Base-by-base conservation (phyloP, 441 rosid species). In the Dalechampia spathulata region DNA sequence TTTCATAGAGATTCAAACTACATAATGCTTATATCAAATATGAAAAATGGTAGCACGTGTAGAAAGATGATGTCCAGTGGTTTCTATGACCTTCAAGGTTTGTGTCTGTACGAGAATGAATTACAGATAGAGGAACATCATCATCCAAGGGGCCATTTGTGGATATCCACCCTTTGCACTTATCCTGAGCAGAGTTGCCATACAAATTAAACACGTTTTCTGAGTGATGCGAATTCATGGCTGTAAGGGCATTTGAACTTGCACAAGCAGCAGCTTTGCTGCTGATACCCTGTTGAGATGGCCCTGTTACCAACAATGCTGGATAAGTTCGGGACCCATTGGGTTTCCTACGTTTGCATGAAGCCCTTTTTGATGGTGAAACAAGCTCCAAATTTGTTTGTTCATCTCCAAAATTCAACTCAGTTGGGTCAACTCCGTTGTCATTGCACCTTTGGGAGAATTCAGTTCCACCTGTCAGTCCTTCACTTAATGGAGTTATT, bases 101-200 rank as follows among this genome's bases (percentile, higher is more conserved):
- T 4, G 30, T 14, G 13, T 13, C 17, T 36, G 32, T 52, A 53
- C 65, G 53, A 15, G 52, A 59, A 44, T 19, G 39, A 42, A 41
- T 20, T 19, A 42, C 41, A 28, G 49, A 16, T 38, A 42, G 10
- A 19, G 49, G 42, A 42, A 25, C 42, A 25, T 51, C 57, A 41
- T 50, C 53, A 11, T 49, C 37, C 12, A 28, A 22, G 15, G 27
- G 38, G 32, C 28, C 26, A 46, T 37, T 37, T 37, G 27, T 21
- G n/a, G 22, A 11, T 19, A 30, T 6, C 5, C 25, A 1, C 50
- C 25, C 50, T 1, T 14, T 0, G 15, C 4, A 27, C 2, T 0
- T 46, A 11, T 22, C 51, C 51, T 22, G 11, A 25, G 23, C 10
- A 23, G n/a, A 6, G 30, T 47, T 21, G 5, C 12, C 6, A 23